phyloP scores from a whole-genome alignment of 1,284 basidiomycete genomes.

The Microbotryum violaceum region DNA sequence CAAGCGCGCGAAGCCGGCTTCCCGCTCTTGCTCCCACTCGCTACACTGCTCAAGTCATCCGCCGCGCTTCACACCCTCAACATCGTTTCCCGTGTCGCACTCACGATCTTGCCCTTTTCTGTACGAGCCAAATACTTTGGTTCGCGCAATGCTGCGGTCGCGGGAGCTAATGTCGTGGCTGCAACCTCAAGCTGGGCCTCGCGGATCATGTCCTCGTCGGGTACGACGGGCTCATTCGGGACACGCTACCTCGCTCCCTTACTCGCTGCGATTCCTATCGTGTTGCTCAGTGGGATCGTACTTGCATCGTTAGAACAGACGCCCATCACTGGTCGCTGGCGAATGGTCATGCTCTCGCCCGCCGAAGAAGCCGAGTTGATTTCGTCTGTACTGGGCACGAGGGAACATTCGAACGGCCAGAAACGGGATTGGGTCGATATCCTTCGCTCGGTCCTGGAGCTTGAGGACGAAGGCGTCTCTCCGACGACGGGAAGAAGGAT shows the following conservation, averaged over 20 bases:
- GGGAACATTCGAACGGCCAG: neutral
- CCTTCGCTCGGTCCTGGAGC: constrained; percentile 28
- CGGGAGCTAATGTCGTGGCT: too few relatives aligned
- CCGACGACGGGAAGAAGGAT: constrained; percentile 15
- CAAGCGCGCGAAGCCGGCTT: constrained; percentile 2
- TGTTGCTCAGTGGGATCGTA: constrained; percentile 29
- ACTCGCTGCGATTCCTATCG: constrained; percentile 10
- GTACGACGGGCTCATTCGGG: too few relatives aligned
- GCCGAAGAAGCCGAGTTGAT: constrained; percentile 32
- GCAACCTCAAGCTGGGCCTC: neutral
- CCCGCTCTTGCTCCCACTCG: constrained; percentile 21
- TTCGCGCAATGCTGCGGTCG: too few relatives aligned
- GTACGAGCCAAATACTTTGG: constrained; percentile 11
- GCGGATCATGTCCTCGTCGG: too few relatives aligned
- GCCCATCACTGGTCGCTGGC: constrained; percentile 32
- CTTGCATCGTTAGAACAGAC: constrained; percentile 31
- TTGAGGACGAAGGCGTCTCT: constrained; percentile 27
- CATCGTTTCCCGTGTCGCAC: constrained; percentile 17
- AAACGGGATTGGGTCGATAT: constrained; percentile 34
- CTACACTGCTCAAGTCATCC: constrained; percentile 24
- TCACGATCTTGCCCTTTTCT: constrained; percentile 29
- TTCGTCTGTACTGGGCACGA: constrained; percentile 7
- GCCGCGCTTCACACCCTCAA: constrained; percentile 21
- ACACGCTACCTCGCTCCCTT: too few relatives aligned
- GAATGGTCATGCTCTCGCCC: constrained; percentile 32